phyloP scores from a whole-genome alignment of 495 filamentous ascomycete genomes.

The Aspergillus taichungensis region DNA sequence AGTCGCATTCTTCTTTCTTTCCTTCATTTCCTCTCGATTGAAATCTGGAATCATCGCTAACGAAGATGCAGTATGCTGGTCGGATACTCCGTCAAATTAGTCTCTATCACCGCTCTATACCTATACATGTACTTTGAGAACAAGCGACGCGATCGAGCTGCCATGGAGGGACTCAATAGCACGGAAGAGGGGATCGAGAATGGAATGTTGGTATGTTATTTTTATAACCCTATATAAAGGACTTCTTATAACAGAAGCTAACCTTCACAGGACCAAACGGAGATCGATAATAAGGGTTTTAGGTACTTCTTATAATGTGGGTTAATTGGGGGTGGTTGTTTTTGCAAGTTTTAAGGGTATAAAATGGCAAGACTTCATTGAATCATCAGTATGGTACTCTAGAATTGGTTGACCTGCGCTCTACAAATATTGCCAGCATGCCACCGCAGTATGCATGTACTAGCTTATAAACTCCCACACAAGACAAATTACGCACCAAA shows the following conservation, averaged over 20 bases:
- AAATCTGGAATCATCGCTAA: too few relatives aligned
- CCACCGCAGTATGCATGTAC: too few relatives aligned
- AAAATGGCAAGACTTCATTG: too few relatives aligned
- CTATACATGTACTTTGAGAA: constrained; percentile 46
- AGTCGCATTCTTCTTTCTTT: constrained; percentile 7
- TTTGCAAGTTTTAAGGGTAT: too few relatives aligned
- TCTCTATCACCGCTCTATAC: constrained; percentile 38
- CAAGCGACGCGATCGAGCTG: constrained; percentile 41
- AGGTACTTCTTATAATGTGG: constrained; percentile 36
- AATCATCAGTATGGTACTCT: too few relatives aligned
- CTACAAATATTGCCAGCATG: too few relatives aligned
- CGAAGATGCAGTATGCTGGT: constrained; percentile 38
- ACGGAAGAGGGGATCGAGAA: constrained; percentile 41
- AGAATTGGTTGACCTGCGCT: too few relatives aligned
- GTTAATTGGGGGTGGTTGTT: too few relatives aligned
- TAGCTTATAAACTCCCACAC: too few relatives aligned
- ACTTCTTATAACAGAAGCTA: too few relatives aligned
- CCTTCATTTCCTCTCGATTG: too few relatives aligned
- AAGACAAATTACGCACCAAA: too few relatives aligned
- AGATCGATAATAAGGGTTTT: constrained; percentile 48
- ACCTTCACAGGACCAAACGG: constrained; percentile 38
- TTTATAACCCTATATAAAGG: background rate
- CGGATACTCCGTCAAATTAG: constrained; percentile 43
- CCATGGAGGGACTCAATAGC: constrained; percentile 24
- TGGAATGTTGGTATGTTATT: constrained; percentile 37